Evolutionary conservation across 257 asterid genomes (phyloP), one percentile per base, ranked within the genome.

Genomic region (Linderniella brevidens): DNA sequence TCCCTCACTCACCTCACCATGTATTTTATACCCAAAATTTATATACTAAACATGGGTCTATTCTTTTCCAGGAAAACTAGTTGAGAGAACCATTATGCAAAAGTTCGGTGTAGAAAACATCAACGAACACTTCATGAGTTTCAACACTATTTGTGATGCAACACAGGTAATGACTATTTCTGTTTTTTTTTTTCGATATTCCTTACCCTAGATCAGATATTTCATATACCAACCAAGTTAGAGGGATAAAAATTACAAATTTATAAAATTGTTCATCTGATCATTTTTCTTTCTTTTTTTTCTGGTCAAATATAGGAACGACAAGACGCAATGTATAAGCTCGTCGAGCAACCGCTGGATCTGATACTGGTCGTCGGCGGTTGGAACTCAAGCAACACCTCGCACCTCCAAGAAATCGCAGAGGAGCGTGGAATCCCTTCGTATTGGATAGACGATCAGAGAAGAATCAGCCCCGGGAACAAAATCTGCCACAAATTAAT

Each of bases 381-480:
- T 16, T 90, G 94, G 96, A 85, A 90, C 92, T 85, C 99, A 13
- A 90, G 99, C 68, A 90, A 90, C 88, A 85, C 99, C 46, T 85
- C 99, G 4, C 99, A 85, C 60, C 76, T 90, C 43, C 99, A 81
- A 68, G 99, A 90, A 72, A 90, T 90, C 41, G 78, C 94, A 9
- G 99, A 90, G 75, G 79, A 63, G 25, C 92, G 79, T 20, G 93
- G 80, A 56, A 90, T 90, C 58, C 94, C 99, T 52, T 90, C 99
- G 11, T 90, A 81, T 57, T 90, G 99, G 99, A 56, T 90, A 19
- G 99, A 90, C 73, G 70, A 72, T 35, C 93, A 73, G 77, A 62
- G 64, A 75, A 81, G 94, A 65, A 56, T 90, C 39, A 94, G 96
- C 29, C 99, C 96, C 46, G 99, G 93, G 64, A 79, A 82, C 80